phyloP scores from a whole-genome alignment of 495 filamentous ascomycete species.

The Daldinia loculata region DNA sequence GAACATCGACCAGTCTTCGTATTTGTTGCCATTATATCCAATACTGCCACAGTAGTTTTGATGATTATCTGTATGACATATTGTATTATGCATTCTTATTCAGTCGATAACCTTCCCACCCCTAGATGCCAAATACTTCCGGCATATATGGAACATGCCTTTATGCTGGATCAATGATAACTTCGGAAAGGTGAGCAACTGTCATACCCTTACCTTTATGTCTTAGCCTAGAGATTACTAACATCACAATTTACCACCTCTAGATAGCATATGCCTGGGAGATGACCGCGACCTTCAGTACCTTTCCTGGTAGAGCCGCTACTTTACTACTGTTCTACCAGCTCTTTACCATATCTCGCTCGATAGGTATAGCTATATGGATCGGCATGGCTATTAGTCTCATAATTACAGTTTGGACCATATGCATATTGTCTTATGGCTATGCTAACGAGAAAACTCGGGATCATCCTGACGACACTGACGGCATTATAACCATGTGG shows the following conservation, averaged over 20 bases:
- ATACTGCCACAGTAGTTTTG: background rate
- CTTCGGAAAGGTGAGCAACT: background rate
- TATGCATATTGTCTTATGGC: background rate
- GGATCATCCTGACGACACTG: background rate
- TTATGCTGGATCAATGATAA: background rate
- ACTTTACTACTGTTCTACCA: background rate
- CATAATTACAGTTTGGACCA: background rate
- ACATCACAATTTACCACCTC: background rate
- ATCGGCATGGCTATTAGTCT: background rate
- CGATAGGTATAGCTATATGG: slow-evolving; percentile 6
- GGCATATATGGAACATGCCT: background rate
- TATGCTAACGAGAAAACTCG: background rate
- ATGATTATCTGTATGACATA: slow-evolving; percentile 1
- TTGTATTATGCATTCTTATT: background rate
- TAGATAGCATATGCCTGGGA: background rate
- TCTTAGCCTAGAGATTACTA: background rate
- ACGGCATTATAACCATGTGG: background rate
- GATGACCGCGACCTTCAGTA: background rate
- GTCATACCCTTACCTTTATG: background rate
- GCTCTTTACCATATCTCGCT: slow-evolving; percentile 1
- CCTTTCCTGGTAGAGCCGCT: background rate
- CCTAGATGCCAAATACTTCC: background rate
- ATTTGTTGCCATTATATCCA: background rate
- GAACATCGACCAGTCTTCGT: background rate
- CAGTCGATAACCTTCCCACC: background rate